Evolutionary conservation across 352 stramenopile species (phyloP).

Genomic region (Phytophthora gonapodyides): DNA sequence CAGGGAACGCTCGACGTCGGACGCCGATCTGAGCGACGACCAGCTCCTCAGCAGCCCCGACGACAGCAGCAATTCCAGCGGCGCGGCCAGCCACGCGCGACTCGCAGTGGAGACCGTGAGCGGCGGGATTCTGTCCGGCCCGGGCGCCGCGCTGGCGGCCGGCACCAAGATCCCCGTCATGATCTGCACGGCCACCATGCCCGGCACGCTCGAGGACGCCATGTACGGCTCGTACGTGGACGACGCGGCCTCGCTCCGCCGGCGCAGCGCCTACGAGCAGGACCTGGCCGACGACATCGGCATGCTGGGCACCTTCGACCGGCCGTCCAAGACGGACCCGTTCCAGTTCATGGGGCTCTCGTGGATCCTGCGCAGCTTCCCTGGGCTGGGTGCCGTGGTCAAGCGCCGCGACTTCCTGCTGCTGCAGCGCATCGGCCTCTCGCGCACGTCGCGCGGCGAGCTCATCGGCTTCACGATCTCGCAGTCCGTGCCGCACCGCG

Average conservation of each 20-base stretch:
- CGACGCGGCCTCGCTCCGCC: slow-evolving; percentile 45
- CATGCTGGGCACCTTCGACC: slow-evolving; percentile 45
- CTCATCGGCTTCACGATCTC: slow-evolving; percentile 42
- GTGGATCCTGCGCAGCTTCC: slow-evolving; percentile 53
- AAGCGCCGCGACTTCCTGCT: slow-evolving; percentile 47
- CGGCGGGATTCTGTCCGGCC: slow-evolving; percentile 36
- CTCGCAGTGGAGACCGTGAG: slow-evolving; percentile 20
- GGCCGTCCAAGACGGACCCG: slow-evolving; percentile 41
- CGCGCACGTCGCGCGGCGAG: slow-evolving; percentile 48
- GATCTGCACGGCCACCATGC: slow-evolving; percentile 40
- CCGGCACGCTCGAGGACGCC: slow-evolving; percentile 57
- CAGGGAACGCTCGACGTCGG: slow-evolving; percentile 31
- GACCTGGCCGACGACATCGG: slow-evolving; percentile 47
- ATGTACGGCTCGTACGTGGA: slow-evolving; percentile 57
- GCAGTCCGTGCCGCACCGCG: slow-evolving; percentile 54
- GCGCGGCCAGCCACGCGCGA: slow-evolving; percentile 8
- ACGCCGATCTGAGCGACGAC: slow-evolving; percentile 14
- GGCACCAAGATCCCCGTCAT: slow-evolving; percentile 48
- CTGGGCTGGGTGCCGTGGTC: slow-evolving; percentile 34
- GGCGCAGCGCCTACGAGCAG: slow-evolving; percentile 36
- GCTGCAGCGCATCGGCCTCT: slow-evolving; percentile 36
- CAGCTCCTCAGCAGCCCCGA: slow-evolving; percentile 7
- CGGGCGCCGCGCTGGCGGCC: slow-evolving; percentile 43
- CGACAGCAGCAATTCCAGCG: slow-evolving; percentile 18
- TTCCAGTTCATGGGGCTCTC: slow-evolving; percentile 55